Conservation (phyloP, 495 filamentous ascomycete genomes). For the Eremomyces bilateralis region DNA sequence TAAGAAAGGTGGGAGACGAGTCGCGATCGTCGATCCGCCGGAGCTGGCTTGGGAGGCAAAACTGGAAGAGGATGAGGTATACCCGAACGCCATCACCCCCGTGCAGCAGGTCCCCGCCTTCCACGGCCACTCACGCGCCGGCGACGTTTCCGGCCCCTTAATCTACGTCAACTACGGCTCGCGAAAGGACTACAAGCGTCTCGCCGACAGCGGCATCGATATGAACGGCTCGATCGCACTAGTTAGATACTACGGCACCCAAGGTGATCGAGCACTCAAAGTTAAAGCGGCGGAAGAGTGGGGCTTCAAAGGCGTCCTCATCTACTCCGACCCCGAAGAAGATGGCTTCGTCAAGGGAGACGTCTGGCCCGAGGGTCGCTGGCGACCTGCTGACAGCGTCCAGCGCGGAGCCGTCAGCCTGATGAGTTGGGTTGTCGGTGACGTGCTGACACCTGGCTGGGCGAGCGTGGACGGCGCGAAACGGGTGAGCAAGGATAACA, state of each 20-base stretch:
- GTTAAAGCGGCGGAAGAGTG: conserved; percentile 73
- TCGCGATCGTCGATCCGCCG: conserved; percentile 59
- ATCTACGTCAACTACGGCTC: conserved; percentile 89
- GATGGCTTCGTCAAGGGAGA: conserved; percentile 53
- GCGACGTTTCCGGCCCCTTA: conserved; percentile 77
- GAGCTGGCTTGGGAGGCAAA: conserved; percentile 56
- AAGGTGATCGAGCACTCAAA: conserved; percentile 52
- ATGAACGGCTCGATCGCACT: conserved; percentile 64
- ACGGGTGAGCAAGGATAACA: conserved; percentile 44
- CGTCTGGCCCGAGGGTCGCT: conserved; percentile 50
- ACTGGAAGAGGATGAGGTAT: conserved; percentile 50
- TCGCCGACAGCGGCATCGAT: conserved; percentile 49
- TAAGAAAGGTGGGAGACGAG: conserved; percentile 46
- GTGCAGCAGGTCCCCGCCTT: conserved; percentile 49
- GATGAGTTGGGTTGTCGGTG: conserved; percentile 63
- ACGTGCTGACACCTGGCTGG: conserved; percentile 75
- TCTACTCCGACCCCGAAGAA: conserved; percentile 74
- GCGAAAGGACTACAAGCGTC: conserved; percentile 51
- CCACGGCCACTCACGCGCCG: conserved; percentile 73
- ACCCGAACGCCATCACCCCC: conserved; percentile 22
- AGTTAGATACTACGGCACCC: conserved; percentile 57
- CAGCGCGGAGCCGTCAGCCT: conserved; percentile 68
- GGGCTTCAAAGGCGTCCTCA: conserved; percentile 69
- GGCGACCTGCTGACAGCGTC: conserved; percentile 57
- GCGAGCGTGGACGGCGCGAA: conserved; percentile 48